A percentile compares a stretch with the other conserved stretches of the same genome.
These are phyloP conservation scores for Termitomyces heimii DNA, from an alignment of 768 basidiomycete species.

Conservation along the genomic window DNA sequence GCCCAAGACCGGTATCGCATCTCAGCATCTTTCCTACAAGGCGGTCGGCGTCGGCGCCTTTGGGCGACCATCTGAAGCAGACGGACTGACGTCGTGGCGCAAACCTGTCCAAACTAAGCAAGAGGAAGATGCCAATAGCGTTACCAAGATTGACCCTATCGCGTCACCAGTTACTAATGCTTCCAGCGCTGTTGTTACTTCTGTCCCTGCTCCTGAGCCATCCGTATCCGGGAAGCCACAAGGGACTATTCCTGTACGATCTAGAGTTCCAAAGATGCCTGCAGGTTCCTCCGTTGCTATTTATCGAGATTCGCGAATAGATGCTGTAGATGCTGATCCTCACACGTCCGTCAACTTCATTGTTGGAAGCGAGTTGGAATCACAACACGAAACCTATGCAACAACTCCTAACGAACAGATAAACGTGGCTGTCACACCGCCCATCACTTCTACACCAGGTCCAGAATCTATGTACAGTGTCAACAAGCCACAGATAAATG, in stretches of 20 bases:
- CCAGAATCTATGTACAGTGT: constrained; percentile 2
- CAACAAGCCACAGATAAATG: constrained; percentile 11
- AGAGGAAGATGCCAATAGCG: constrained; percentile 14
- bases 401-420: constrained; percentile 17
- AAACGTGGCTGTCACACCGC: constrained; percentile 17
- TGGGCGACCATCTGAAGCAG: constrained; percentile 35
- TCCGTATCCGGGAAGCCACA: constrained; percentile 25
- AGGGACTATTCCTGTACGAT: constrained; percentile 25
- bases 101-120: constrained; percentile 23
- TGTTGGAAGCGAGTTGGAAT: constrained; percentile 69
- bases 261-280: constrained; percentile 64
- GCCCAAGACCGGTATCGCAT: constrained; percentile 25
- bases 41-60: constrained; percentile 29
- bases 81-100: constrained; percentile 39
- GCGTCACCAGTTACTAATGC: constrained; percentile 52
- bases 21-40: constrained; percentile 15
- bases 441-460: not conserved
- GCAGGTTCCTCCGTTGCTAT: constrained; percentile 68
- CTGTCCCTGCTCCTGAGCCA: constrained; percentile 24
- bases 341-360: constrained; percentile 64
- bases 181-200: constrained; percentile 22
- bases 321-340: constrained; percentile 39
- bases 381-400: constrained; percentile 17
- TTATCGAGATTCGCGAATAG: constrained; percentile 58
- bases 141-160: constrained; percentile 28